A percentile compares a stretch with the other conserved stretches of the same genome.
phyloP scores from a whole-genome alignment of 164 flowering plant genomes.

The Santalum album region DNA sequence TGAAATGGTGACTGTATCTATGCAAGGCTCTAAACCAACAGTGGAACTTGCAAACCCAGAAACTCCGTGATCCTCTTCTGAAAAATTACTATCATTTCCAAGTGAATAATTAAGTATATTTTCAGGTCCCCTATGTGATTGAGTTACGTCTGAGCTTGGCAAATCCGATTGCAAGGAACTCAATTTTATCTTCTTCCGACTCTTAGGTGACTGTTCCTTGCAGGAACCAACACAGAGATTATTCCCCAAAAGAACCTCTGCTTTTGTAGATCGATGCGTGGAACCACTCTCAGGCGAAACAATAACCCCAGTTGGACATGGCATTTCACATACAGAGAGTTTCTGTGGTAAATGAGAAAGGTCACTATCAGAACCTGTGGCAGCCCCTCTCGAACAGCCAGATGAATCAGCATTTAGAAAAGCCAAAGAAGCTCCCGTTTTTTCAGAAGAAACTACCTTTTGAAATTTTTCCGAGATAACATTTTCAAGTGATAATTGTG shows the following conservation, averaged over 20 bases:
- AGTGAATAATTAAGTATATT: conserved; percentile 2
- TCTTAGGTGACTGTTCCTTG: conserved; percentile 5
- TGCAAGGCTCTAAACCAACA: conserved; percentile 2
- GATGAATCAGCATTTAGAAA: background rate
- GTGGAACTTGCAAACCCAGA: conserved; percentile 5
- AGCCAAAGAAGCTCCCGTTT: background rate
- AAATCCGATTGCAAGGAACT: conserved; percentile 7
- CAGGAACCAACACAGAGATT: background rate
- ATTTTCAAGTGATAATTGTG: background rate
- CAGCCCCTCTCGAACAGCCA: background rate
- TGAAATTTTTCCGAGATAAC: conserved; percentile 4
- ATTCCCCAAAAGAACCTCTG: conserved; percentile 2
- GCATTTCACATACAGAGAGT: conserved; percentile 1
- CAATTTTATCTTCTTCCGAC: conserved; percentile 11
- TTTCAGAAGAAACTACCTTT: conserved; percentile 5
- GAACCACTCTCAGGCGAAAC: conserved; percentile 5
- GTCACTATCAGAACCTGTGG: conserved; percentile 4
- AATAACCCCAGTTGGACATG: background rate
- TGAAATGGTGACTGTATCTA: background rate
- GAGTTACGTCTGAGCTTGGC: conserved; percentile 5
- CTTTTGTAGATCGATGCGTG: conserved; percentile 9
- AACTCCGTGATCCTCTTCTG: conserved; percentile 5
- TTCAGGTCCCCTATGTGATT: background rate
- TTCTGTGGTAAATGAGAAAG: conserved; percentile 3
- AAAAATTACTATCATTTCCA: conserved; percentile 8